phyloP scores from a whole-genome alignment of 2,329 filamentous ascomycete species.

The Ophiocordyceps robertsii region DNA sequence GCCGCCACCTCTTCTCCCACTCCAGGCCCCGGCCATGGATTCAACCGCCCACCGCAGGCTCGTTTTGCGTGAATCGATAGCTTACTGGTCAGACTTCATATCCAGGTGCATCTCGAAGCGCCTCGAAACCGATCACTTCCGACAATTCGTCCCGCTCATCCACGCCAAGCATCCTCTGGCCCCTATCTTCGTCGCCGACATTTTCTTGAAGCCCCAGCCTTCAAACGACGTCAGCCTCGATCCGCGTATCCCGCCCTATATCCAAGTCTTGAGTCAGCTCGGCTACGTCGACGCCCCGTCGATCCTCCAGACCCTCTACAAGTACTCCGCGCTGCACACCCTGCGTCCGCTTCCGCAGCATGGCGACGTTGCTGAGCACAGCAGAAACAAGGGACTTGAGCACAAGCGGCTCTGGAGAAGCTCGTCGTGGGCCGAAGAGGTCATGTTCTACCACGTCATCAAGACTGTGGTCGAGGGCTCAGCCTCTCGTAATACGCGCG shows the following conservation, averaged over 20 bases:
- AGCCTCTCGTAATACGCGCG: constrained; percentile 29
- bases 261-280: constrained; percentile 39
- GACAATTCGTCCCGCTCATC: constrained; percentile 34
- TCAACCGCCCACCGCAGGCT: constrained; percentile 7
- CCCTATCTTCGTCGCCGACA: constrained; percentile 36
- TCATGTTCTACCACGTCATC: constrained; percentile 84
- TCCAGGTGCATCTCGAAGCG: constrained; percentile 34
- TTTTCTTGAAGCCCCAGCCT: constrained; percentile 42
- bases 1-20: neutral
- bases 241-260: constrained; percentile 44
- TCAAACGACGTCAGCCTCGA: constrained; percentile 38
- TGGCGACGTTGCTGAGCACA: constrained; percentile 1
- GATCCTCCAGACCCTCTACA: constrained; percentile 40
- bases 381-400: constrained; percentile 7
- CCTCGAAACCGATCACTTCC: constrained; percentile 40
- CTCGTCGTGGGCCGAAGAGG: constrained; percentile 62
- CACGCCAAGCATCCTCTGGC: constrained; percentile 37
- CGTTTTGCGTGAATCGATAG: constrained; percentile 14
- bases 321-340: constrained; percentile 39
- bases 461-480: constrained; percentile 59
- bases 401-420: constrained; percentile 32
- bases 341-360: constrained; percentile 3
- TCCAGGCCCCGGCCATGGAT: constrained; percentile 11
- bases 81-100: constrained; percentile 38
- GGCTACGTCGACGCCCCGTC: constrained; percentile 39